Percentiles rank a stretch among this genome's conserved stretches.
Evolutionary conservation across 2,329 filamentous ascomycete genomes (phyloP).

Genomic region (Ophiostoma ips): DNA sequence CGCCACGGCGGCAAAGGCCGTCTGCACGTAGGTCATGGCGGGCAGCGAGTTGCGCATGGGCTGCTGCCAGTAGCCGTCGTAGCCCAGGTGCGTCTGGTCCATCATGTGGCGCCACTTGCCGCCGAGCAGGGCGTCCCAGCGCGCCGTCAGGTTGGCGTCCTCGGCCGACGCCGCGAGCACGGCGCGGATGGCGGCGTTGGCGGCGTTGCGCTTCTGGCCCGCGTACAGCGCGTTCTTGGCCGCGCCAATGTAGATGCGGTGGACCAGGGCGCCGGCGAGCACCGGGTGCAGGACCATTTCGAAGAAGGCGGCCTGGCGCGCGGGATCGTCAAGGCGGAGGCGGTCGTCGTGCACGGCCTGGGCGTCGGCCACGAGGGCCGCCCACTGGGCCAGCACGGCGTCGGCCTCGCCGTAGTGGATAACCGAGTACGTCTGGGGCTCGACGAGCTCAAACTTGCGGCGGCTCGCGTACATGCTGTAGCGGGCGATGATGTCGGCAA

Average conservation of each 20-base stretch:
- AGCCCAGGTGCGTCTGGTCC: slow-evolving; percentile 44
- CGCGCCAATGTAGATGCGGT: slow-evolving; percentile 37
- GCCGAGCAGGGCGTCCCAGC: slow-evolving; percentile 42
- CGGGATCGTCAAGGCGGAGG: too few species aligned
- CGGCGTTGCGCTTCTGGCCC: slow-evolving; percentile 38
- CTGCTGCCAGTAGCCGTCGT: slow-evolving; percentile 50
- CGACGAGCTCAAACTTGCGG: slow-evolving; percentile 49
- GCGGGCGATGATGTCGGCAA: slow-evolving; percentile 36
- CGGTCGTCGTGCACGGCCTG: slow-evolving; percentile 42
- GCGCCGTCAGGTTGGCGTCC: slow-evolving; percentile 39
- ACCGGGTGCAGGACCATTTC: slow-evolving; percentile 48
- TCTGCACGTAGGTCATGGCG: slow-evolving; percentile 43
- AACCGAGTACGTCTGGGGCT: slow-evolving; percentile 43
- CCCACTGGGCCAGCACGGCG: slow-evolving; percentile 40
- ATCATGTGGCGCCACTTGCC: slow-evolving; percentile 52
- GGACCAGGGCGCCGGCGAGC: slow-evolving; percentile 40
- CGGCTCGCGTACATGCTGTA: slow-evolving; percentile 42
- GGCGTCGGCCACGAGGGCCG: slow-evolving; percentile 35
- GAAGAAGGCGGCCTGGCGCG: slow-evolving; percentile 44
- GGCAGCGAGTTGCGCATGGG: slow-evolving; percentile 57
- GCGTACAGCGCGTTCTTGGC: slow-evolving; percentile 40
- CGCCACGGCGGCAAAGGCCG: slow-evolving; percentile 41
- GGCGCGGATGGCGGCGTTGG: slow-evolving; percentile 37
- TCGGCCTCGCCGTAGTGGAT: slow-evolving; percentile 53
- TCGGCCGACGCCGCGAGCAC: slow-evolving; percentile 40